Percentiles rank a stretch among this genome's conserved stretches.
These are phyloP conservation scores for Termitomyces sp. DNA, from an alignment of 768 basidiomycete genomes.

Conservation along the genomic window DNA sequence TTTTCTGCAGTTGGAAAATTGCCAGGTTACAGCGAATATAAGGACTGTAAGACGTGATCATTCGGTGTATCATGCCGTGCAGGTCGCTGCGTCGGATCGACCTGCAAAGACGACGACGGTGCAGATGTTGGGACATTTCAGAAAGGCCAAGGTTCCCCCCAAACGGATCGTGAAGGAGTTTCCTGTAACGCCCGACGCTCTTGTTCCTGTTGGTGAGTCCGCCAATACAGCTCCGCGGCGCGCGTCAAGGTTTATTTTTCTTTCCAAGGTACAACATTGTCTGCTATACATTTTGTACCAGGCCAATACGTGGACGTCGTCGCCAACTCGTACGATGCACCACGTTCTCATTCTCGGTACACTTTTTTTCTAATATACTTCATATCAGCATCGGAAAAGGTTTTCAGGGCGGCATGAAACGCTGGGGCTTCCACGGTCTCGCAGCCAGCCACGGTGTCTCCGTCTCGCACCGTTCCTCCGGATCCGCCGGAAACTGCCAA, in stretches of 20 bases:
- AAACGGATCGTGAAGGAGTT: conserved; percentile 90
- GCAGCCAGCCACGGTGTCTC: conserved; percentile 96
- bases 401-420: conserved; percentile 96
- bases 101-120: conserved; percentile 67
- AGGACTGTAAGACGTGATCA: conserved; percentile 59
- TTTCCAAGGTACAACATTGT: conserved; percentile 74
- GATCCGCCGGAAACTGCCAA: conserved; percentile 94
- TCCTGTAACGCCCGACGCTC: conserved; percentile 82
- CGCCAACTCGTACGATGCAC: conserved; percentile 74
- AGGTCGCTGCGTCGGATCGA: conserved; percentile 83
- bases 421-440: conserved; percentile 90
- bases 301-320: conserved; percentile 94
- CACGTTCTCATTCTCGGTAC: background rate
- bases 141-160: conserved; percentile 73
- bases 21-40: conserved; percentile 84
- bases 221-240: too few species aligned
- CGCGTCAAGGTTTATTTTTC: background rate
- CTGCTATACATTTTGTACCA: conserved; percentile 93
- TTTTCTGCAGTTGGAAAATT: conserved; percentile 69
- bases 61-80: conserved; percentile 86
- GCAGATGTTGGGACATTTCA: conserved; percentile 89
- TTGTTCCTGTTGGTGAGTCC: conserved; percentile 80
- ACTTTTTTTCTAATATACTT: background rate
- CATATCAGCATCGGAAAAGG: conserved; percentile 86
- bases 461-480: conserved; percentile 87